A percentile compares a stretch with the other conserved stretches of the same genome.
phyloP scores from a whole-genome alignment of 2,329 filamentous ascomycete species.

The Hypoxylon sp. region DNA sequence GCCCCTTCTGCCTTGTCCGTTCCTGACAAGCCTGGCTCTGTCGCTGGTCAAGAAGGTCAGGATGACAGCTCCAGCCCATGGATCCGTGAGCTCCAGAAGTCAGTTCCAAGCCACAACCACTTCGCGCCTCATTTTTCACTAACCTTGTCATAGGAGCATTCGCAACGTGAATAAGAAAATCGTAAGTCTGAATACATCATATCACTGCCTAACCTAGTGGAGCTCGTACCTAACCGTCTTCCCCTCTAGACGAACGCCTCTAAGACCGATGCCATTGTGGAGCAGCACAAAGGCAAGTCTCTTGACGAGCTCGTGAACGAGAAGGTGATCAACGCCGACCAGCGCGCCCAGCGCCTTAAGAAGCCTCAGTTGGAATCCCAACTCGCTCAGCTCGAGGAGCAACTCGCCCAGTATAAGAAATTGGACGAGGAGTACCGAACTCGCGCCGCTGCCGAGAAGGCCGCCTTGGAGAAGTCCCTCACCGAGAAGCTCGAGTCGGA shows the following conservation, averaged over 20 bases:
- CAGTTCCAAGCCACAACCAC: conserved; percentile 53
- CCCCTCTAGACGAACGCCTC: conserved; percentile 72
- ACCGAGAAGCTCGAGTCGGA: conserved; percentile 66
- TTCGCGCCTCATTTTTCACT: conserved; percentile 17
- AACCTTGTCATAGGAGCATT: conserved; percentile 73
- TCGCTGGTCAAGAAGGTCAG: conserved; percentile 65
- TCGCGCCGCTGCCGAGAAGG: conserved; percentile 69
- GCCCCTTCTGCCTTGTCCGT: conserved; percentile 64
- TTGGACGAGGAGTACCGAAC: conserved; percentile 78
- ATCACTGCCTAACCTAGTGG: conserved; percentile 18
- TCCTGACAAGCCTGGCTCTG: conserved; percentile 63
- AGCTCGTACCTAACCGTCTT: conserved; percentile 32
- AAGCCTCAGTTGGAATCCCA: conserved; percentile 79
- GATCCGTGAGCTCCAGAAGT: conserved; percentile 93
- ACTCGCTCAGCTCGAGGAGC: conserved; percentile 78
- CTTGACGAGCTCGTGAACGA: conserved; percentile 79
- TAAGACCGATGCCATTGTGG: conserved; percentile 78
- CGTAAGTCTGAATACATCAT: conserved; percentile 65
- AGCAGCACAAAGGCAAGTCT: conserved; percentile 76
- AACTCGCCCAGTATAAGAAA: conserved; percentile 80
- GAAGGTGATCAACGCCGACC: conserved; percentile 84
- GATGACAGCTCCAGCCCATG: conserved; percentile 77
- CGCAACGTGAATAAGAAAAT: conserved; percentile 96
- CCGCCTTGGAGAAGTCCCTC: conserved; percentile 70
- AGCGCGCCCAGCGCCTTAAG: conserved; percentile 82